A percentile compares a stretch with the other conserved stretches of the same genome.
These are phyloP conservation scores for Cercospora brassicicola DNA, from an alignment of 2,329 filamentous ascomycete genomes.

Conservation along the genomic window DNA sequence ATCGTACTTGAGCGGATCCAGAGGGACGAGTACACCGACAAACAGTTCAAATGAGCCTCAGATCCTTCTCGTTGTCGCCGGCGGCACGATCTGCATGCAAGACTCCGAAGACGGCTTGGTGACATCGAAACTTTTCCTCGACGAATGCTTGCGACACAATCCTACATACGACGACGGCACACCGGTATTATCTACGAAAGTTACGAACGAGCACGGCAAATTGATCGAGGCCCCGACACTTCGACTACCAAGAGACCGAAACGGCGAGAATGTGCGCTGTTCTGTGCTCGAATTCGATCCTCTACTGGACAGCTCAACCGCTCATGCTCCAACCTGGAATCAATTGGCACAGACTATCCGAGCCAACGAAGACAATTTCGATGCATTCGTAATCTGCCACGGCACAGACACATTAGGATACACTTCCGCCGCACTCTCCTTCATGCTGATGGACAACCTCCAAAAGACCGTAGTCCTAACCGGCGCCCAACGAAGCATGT, in stretches of 20 bases:
- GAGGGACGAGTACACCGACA: conserved; percentile 3
- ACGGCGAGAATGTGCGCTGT: conserved; percentile 79
- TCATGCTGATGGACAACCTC: conserved; percentile 80
- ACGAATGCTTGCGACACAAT: conserved; percentile 76
- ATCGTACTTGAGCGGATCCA: conserved; percentile 12
- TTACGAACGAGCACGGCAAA: conserved; percentile 31
- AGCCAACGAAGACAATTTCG: conserved; percentile 83
- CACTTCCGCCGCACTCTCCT: conserved; percentile 84
- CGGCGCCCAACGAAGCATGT: conserved; percentile 70
- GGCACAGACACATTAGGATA: conserved; percentile 87
- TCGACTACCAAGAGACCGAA: conserved; percentile 76
- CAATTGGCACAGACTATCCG: conserved; percentile 77
- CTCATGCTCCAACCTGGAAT: conserved; percentile 82
- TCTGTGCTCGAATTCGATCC: conserved; percentile 80
- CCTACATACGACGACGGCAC: conserved; percentile 83
- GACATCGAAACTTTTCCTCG: conserved; percentile 71
- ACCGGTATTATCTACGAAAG: conserved; percentile 38
- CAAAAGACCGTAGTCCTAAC: conserved; percentile 91
- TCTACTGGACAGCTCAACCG: conserved; percentile 84
- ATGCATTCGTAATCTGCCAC: conserved; percentile 87
- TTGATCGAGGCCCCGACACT: conserved; percentile 59
- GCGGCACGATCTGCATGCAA: conserved; percentile 87
- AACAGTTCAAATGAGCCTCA: conserved; percentile 24
- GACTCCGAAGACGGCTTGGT: conserved; percentile 76
- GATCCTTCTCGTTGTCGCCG: conserved; percentile 87